Conservation (phyloP, 441 rosid genomes). For the Gossypium aridum region DNA sequence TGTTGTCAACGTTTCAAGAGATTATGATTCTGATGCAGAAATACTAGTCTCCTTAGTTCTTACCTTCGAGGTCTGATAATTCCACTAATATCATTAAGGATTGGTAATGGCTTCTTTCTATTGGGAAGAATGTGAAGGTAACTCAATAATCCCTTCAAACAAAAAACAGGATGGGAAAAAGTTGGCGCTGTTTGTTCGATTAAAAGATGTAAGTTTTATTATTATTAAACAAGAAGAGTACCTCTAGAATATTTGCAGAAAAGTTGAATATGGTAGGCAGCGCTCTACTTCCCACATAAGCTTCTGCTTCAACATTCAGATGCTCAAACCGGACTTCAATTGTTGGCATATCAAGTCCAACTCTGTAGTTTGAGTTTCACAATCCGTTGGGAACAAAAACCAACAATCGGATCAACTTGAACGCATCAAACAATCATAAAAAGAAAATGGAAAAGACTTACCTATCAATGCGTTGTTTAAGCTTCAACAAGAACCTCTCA, state of each 20-base stretch:
- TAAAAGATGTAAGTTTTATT: background rate
- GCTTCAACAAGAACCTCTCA: conserved; percentile 54
- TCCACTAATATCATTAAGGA: conserved; percentile 59
- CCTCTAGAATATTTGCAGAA: conserved; percentile 35
- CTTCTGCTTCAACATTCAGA: conserved; percentile 52
- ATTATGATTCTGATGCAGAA: background rate
- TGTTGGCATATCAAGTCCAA: conserved; percentile 51
- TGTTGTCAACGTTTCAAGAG: background rate
- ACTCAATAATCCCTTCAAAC: conserved; percentile 28
- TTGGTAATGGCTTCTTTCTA: conserved; percentile 38
- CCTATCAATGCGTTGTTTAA: conserved; percentile 59
- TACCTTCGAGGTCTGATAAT: conserved; percentile 64
- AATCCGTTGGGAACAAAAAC: too few relatives aligned
- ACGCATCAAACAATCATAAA: background rate
- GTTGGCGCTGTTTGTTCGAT: background rate
- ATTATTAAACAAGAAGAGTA: background rate
- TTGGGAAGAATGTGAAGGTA: conserved; percentile 41
- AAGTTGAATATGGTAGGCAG: conserved; percentile 59
- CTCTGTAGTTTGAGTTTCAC: conserved; percentile 27
- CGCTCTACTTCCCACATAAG: conserved; percentile 59
- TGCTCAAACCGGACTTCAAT: conserved; percentile 64
- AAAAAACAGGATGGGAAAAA: background rate
- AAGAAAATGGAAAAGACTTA: conserved; percentile 7
- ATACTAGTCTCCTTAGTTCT: background rate
- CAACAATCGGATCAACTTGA: background rate